phyloP scores from a whole-genome alignment of 2,329 filamentous ascomycete species.

The Botrytis aclada region DNA sequence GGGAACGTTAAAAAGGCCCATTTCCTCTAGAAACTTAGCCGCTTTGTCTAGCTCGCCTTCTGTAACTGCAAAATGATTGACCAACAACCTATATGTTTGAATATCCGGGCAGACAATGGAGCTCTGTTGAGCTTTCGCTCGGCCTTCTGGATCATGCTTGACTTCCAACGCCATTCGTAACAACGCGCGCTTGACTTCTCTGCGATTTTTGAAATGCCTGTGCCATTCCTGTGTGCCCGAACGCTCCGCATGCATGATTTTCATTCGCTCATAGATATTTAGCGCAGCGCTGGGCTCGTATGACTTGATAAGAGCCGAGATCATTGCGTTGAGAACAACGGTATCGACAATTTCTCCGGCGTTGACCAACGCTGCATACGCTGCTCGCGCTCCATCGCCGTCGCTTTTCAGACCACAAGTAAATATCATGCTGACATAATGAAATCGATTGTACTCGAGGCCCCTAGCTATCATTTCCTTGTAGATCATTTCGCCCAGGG shows the following conservation, averaged over 20 bases:
- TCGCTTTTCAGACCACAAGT: conserved; percentile 76
- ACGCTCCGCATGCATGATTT: conserved; percentile 41
- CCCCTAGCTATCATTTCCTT: conserved; percentile 73
- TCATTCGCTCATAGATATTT: conserved; percentile 82
- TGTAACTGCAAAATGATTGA: conserved; percentile 68
- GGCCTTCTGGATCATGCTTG: conserved; percentile 54
- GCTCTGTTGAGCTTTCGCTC: conserved; percentile 53
- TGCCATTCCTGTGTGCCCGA: conserved; percentile 35
- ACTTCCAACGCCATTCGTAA: conserved; percentile 56
- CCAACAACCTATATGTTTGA: conserved; percentile 74
- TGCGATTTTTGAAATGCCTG: conserved; percentile 37
- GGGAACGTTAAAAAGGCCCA: conserved; percentile 65
- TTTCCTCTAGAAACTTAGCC: conserved; percentile 72
- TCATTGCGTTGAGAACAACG: conserved; percentile 79
- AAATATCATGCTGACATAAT: conserved; percentile 78
- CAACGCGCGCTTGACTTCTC: conserved; percentile 50
- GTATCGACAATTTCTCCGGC: conserved; percentile 87
- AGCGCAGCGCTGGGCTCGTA: conserved; percentile 76
- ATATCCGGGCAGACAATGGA: conserved; percentile 70
- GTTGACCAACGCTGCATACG: conserved; percentile 80
- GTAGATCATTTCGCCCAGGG: conserved; percentile 79
- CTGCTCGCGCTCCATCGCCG: conserved; percentile 67
- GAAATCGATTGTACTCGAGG: conserved; percentile 70
- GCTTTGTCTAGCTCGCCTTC: conserved; percentile 71
- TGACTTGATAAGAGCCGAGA: conserved; percentile 71